Evolutionary conservation across 768 basidiomycete genomes (phyloP).

Genomic region (Mycena galericulata): DNA sequence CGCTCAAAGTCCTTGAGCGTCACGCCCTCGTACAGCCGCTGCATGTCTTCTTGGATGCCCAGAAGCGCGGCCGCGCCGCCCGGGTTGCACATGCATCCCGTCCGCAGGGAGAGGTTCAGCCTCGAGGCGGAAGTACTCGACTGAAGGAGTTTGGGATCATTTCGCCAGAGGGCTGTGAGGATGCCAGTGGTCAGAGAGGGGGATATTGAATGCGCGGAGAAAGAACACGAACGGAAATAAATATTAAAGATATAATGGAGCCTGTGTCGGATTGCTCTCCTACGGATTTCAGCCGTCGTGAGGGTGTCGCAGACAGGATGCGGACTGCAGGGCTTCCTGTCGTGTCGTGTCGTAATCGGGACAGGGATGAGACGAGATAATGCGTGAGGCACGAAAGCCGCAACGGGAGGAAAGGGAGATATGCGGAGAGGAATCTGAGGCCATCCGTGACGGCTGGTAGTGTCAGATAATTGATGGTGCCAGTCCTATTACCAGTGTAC

Average conservation of each 20-base stretch:
- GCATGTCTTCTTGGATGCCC: conserved; percentile 75
- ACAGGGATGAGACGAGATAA: conserved; percentile 68
- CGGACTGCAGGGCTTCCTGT: conserved; percentile 70
- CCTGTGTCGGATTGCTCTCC: conserved; percentile 78
- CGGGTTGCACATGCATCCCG: conserved; percentile 91
- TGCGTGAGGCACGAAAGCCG: conserved; percentile 78
- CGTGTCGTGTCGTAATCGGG: conserved; percentile 70
- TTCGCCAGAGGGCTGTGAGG: conserved; percentile 68
- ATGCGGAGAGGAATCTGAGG: conserved; percentile 80
- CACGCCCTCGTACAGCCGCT: conserved; percentile 65
- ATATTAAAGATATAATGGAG: conserved; percentile 71
- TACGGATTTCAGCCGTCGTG: conserved; percentile 62
- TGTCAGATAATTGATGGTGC: conserved; percentile 85
- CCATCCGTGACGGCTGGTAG: conserved; percentile 85
- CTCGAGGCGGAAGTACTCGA: conserved; percentile 76
- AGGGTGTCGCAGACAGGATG: conserved; percentile 74
- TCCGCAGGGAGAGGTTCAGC: conserved; percentile 78
- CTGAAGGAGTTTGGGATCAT: conserved; percentile 79
- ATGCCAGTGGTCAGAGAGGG: conserved; percentile 3
- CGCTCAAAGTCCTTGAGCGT: conserved; percentile 73
- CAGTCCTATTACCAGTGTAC: conserved; percentile 72
- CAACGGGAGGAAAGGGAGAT: conserved; percentile 82
- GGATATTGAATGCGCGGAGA: background rate
- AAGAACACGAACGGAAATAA: conserved; percentile 65
- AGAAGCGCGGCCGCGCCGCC: conserved; percentile 83